Percentiles rank a stretch among this genome's conserved stretches.
These are phyloP conservation scores for Dryadomyces sulphureus DNA, from an alignment of 2,329 filamentous ascomycete species.

Conservation along the genomic window DNA sequence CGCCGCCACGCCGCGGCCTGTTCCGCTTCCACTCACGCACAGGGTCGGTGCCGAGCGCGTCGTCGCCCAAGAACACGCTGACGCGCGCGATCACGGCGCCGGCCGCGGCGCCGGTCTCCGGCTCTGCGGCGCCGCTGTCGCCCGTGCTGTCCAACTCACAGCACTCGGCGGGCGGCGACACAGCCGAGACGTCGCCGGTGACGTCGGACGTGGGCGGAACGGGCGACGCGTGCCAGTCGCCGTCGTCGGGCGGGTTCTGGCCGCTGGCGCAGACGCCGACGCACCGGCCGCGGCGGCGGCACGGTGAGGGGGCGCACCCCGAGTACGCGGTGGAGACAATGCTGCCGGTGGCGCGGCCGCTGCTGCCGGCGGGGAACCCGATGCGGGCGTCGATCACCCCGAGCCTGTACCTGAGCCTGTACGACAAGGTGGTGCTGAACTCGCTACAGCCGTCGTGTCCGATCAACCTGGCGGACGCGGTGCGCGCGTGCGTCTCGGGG, in stretches of 20 bases:
- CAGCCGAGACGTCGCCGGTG: constrained; percentile 24
- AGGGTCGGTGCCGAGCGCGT: constrained; percentile 5
- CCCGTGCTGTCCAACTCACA: constrained; percentile 14
- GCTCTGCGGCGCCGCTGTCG: constrained; percentile 11
- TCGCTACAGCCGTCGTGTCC: constrained; percentile 72
- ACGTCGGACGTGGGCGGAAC: constrained; percentile 20
- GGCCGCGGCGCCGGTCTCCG: background rate
- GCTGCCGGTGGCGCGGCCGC: constrained; percentile 56
- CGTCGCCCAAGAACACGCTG: background rate
- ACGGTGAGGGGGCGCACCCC: constrained; percentile 4
- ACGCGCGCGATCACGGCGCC: background rate
- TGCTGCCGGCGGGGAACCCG: constrained; percentile 59
- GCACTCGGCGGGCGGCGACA: constrained; percentile 11
- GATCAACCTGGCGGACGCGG: constrained; percentile 73
- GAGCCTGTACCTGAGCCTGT: constrained; percentile 64
- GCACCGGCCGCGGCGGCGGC: background rate
- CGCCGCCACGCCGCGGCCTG: constrained; percentile 33
- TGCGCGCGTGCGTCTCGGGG: constrained; percentile 66
- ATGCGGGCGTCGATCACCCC: constrained; percentile 66
- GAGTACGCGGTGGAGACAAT: constrained; percentile 42
- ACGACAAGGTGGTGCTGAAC: constrained; percentile 75
- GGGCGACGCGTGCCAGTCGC: background rate
- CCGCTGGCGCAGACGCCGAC: background rate
- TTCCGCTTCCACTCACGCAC: constrained; percentile 27
- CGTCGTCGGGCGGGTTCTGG: background rate